Percentiles rank a stretch among this genome's conserved stretches.
These are phyloP conservation scores for Pelargonium nanum DNA, from an alignment of 345 rosid genomes.

Conservation along the genomic window DNA sequence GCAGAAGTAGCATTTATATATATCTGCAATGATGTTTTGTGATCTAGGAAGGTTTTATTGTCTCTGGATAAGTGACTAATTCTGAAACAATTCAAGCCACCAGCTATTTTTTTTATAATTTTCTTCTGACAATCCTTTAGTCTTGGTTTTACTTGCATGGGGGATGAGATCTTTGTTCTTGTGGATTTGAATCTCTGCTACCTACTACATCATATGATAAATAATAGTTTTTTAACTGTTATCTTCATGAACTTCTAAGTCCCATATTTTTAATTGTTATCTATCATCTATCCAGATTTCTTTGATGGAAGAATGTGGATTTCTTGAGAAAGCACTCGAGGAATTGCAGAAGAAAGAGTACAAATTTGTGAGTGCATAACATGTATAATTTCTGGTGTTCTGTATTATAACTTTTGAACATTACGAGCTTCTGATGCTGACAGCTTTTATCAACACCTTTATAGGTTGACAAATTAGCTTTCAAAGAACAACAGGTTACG, in stretches of 20 bases:
- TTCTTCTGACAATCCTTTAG: no score
- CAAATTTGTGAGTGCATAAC: slow-evolving; percentile 62
- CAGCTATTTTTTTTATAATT: no score
- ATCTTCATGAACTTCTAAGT: neutral
- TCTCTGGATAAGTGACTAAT: no score
- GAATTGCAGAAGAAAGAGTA: slow-evolving; percentile 64
- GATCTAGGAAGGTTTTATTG: neutral
- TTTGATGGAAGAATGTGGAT: slow-evolving; percentile 76
- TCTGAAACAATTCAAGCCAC: no score
- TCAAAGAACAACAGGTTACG: slow-evolving; percentile 81
- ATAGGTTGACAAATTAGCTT: slow-evolving; percentile 81
- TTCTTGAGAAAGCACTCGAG: slow-evolving; percentile 60
- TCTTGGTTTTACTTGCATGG: neutral
- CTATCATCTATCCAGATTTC: slow-evolving; percentile 42
- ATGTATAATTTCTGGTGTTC: neutral
- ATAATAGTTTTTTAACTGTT: no score
- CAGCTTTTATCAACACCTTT: slow-evolving; percentile 12
- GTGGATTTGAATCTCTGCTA: neutral
- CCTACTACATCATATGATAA: neutral
- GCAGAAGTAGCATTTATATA: no score
- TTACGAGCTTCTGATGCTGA: slow-evolving; percentile 8
- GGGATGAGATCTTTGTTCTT: neutral
- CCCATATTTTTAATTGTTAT: slow-evolving; percentile 1
- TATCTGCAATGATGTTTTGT: no score
- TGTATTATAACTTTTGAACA: neutral